Conservation (phyloP, 2,329 filamentous ascomycete genomes). For the Coniochaeta sp. region DNA sequence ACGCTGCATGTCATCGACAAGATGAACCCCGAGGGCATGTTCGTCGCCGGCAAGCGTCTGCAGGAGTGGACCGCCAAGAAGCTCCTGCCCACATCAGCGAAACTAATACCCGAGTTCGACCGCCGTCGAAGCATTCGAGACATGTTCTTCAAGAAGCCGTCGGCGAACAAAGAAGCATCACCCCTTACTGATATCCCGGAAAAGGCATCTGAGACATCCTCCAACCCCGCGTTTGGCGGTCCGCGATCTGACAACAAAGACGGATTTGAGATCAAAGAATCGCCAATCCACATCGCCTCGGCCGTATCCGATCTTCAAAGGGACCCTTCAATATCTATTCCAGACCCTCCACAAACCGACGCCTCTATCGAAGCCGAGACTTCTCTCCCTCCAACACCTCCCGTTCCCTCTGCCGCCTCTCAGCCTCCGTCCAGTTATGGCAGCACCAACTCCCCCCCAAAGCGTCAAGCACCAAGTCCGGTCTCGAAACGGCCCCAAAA, state of each 20-base stretch:
- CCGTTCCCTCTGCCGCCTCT: not conserved
- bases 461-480: constrained; percentile 13
- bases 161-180: constrained; percentile 7
- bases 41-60: constrained; percentile 57
- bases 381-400: not conserved
- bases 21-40: constrained; percentile 71
- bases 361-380: not conserved
- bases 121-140: constrained; percentile 79
- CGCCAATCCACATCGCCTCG: too few relatives aligned
- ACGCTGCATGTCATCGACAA: constrained; percentile 58
- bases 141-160: constrained; percentile 65
- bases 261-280: not conserved
- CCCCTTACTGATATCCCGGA: not conserved
- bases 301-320: not conserved
- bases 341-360: not conserved
- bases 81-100: constrained; percentile 68
- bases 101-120: constrained; percentile 81
- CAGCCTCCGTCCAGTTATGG: not conserved
- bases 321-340: not conserved
- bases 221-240: not conserved
- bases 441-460: constrained; percentile 5
- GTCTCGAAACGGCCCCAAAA: constrained; percentile 23
- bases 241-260: not conserved
- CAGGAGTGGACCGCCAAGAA: constrained; percentile 62
- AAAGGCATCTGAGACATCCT: not conserved